Conservation (phyloP, 2,329 filamentous ascomycete species). For the Chaetomiaceae sp. region DNA sequence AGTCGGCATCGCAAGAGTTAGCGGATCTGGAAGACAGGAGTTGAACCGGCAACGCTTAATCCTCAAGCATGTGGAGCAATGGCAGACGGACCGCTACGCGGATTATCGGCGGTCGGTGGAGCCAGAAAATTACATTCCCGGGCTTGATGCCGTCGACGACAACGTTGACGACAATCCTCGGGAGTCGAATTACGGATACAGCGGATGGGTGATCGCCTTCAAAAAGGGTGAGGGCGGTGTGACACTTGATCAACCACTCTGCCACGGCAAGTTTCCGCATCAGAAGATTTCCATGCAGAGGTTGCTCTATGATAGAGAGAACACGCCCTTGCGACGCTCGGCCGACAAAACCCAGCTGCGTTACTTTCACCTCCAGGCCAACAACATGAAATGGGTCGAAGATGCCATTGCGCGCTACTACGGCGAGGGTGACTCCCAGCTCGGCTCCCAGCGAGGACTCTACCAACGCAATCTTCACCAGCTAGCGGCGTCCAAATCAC, state of each 20-base stretch:
- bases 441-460: constrained; percentile 10
- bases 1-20: constrained; percentile 14
- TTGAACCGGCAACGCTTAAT: constrained; percentile 20
- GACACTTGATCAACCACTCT: constrained; percentile 19
- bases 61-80: constrained; percentile 19
- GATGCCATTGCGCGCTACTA: constrained; percentile 24
- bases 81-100: constrained; percentile 15
- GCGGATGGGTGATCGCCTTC: constrained; percentile 23
- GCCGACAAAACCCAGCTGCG: constrained; percentile 20
- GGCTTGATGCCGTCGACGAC: constrained; percentile 19
- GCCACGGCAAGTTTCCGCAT: constrained; percentile 24
- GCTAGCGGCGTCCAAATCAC: constrained; percentile 14
- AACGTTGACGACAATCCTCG: constrained; percentile 20
- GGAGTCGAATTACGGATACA: constrained; percentile 24
- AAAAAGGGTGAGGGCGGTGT: constrained; percentile 21
- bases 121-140: constrained; percentile 20
- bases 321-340: constrained; percentile 19
- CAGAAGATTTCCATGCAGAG: constrained; percentile 25
- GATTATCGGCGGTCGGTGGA: constrained; percentile 10
- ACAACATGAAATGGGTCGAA: constrained; percentile 26
- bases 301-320: constrained; percentile 20
- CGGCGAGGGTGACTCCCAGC: constrained; percentile 17
- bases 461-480: constrained; percentile 15
- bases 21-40: constrained; percentile 9
- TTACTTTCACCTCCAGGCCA: constrained; percentile 25